Evolutionary conservation across 257 asterid genomes (phyloP).

Genomic region (Nicotiana benthamiana): DNA sequence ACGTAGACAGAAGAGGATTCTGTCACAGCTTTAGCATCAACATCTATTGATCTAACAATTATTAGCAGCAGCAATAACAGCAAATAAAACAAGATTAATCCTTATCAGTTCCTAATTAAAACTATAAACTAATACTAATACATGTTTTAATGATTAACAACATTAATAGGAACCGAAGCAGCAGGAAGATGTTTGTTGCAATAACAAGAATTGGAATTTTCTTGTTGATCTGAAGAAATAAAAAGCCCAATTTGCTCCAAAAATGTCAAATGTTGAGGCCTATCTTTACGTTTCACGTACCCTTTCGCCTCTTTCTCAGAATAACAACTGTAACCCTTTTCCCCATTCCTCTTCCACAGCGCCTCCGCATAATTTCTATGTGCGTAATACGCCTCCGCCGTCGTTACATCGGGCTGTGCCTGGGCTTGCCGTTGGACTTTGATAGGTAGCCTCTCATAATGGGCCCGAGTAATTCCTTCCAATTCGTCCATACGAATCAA

Average conservation of each 20-base stretch:
- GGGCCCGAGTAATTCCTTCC: slow-evolving; percentile 51
- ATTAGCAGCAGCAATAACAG: neutral
- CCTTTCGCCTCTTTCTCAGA: slow-evolving; percentile 60
- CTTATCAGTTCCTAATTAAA: neutral
- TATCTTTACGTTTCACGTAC: slow-evolving; percentile 55
- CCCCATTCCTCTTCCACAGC: slow-evolving; percentile 65
- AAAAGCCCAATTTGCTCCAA: slow-evolving; percentile 56
- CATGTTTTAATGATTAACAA: neutral
- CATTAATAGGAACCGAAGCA: neutral
- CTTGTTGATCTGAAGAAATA: slow-evolving; percentile 13
- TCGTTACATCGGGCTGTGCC: neutral
- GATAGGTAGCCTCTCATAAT: slow-evolving; percentile 67
- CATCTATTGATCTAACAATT: neutral
- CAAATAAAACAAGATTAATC: neutral
- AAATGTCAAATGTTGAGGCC: slow-evolving; percentile 53
- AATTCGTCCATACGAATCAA: slow-evolving; percentile 60
- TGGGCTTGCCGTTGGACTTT: neutral
- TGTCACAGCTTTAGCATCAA: neutral
- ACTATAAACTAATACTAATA: neutral
- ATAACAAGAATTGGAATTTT: neutral
- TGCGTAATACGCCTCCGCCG: slow-evolving; percentile 55
- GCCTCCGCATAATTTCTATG: slow-evolving; percentile 68
- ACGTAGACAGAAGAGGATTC: neutral
- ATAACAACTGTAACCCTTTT: slow-evolving; percentile 41
- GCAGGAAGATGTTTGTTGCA: neutral